Percentiles rank a stretch among this genome's conserved stretches.
phyloP scores from a whole-genome alignment of 495 filamentous ascomycete genomes.

The Durotheca rogersii region DNA sequence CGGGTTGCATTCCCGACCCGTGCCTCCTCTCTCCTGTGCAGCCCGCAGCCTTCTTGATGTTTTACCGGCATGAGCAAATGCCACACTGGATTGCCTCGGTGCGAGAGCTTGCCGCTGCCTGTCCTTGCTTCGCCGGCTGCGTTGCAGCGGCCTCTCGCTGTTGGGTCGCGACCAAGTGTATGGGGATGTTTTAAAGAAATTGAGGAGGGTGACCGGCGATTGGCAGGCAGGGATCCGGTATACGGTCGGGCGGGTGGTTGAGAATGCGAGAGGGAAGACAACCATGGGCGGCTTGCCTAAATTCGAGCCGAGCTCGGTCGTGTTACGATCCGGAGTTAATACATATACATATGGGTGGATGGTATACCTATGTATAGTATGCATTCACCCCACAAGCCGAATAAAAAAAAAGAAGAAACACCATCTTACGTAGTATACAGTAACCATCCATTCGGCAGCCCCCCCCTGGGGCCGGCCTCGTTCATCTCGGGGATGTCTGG shows the following conservation, averaged over 20 bases:
- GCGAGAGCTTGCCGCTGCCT: slow-evolving; percentile 12
- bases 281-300: slow-evolving; percentile 28
- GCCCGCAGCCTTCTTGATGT: slow-evolving; percentile 33
- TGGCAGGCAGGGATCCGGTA: slow-evolving; percentile 26
- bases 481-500: slow-evolving; percentile 11
- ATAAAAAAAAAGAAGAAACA: too few species aligned
- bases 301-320: slow-evolving; percentile 24
- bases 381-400: slow-evolving; percentile 16
- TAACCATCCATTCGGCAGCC: too few species aligned
- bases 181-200: slow-evolving; percentile 32
- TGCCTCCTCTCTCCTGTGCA: slow-evolving; percentile 32
- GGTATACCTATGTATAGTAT: slow-evolving; percentile 26
- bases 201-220: slow-evolving; percentile 20
- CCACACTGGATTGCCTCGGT: slow-evolving; percentile 21
- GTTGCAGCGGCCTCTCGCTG: slow-evolving; percentile 33
- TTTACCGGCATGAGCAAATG: slow-evolving; percentile 35
- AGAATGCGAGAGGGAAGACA: slow-evolving; percentile 14
- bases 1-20: slow-evolving; percentile 35
- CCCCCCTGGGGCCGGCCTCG: slow-evolving; percentile 6
- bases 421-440: too few species aligned
- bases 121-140: slow-evolving; percentile 20
- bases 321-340: slow-evolving; percentile 29
- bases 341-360: slow-evolving; percentile 15
- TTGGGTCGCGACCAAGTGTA: slow-evolving; percentile 31
- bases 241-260: slow-evolving; percentile 19